phyloP scores from a whole-genome alignment of 768 basidiomycete genomes.

The Suillus subalutaceus region DNA sequence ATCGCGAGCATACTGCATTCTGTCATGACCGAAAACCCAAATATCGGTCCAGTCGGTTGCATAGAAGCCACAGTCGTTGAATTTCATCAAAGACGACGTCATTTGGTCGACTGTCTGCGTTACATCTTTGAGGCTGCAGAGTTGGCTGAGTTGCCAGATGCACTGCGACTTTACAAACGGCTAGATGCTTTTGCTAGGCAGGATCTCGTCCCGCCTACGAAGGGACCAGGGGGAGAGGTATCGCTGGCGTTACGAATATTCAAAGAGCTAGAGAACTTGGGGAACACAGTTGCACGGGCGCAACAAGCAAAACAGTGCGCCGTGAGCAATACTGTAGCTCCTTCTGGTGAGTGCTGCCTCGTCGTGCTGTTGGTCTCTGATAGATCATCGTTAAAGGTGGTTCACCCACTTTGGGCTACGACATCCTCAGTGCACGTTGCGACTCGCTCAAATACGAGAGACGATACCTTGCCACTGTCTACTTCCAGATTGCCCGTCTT shows the following conservation, averaged over 20 bases:
- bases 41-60: conserved; percentile 55
- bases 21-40: conserved; percentile 66
- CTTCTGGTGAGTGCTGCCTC: conserved; percentile 57
- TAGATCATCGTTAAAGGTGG: conserved; percentile 33
- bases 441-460: conserved; percentile 78
- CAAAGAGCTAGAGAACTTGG: conserved; percentile 63
- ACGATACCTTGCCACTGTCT: conserved; percentile 62
- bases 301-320: conserved; percentile 66
- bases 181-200: conserved; percentile 56
- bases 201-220: conserved; percentile 51
- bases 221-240: conserved; percentile 39
- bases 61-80: conserved; percentile 69
- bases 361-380: background rate
- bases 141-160: conserved; percentile 44
- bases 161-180: conserved; percentile 52
- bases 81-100: conserved; percentile 70
- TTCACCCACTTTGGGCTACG: conserved; percentile 58
- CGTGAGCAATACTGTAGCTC: conserved; percentile 53
- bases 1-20: conserved; percentile 69
- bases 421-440: conserved; percentile 67
- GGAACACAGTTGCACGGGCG: conserved; percentile 52
- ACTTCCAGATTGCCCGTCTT: conserved; percentile 64
- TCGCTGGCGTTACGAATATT: conserved; percentile 60
- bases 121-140: conserved; percentile 68
- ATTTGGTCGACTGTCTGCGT: conserved; percentile 70